These are phyloP conservation scores for Rickenella mellea DNA, from an alignment of 768 basidiomycete species.

Conservation along the genomic window DNA sequence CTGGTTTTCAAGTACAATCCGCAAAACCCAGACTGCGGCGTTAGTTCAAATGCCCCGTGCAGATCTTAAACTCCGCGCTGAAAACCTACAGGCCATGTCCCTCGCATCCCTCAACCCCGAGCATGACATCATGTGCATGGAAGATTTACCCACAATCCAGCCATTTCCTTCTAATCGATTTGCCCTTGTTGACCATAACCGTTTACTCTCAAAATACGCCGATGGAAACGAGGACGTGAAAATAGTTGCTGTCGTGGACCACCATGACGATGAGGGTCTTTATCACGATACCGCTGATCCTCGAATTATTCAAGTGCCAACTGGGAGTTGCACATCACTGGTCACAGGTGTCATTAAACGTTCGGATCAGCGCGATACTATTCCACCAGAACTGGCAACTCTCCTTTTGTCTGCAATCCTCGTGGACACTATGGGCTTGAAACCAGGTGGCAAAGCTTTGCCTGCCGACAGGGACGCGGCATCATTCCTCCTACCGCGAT, in stretches of 20 bases:
- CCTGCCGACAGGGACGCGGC: constrained; percentile 56
- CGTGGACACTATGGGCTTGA: constrained; percentile 81
- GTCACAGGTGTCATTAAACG: constrained; percentile 35
- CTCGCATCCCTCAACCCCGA: constrained; percentile 44
- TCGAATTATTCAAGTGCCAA: constrained; percentile 50
- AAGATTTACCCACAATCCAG: constrained; percentile 46
- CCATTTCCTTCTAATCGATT: constrained; percentile 49
- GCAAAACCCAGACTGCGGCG: constrained; percentile 52
- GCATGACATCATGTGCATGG: constrained; percentile 54
- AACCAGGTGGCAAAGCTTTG: constrained; percentile 68
- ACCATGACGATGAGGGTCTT: constrained; percentile 78
- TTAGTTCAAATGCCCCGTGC: constrained; percentile 58
- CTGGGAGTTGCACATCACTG: constrained; percentile 72
- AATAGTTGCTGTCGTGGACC: constrained; percentile 82
- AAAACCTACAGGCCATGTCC: constrained; percentile 73
- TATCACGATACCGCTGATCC: constrained; percentile 55
- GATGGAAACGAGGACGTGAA: constrained; percentile 27
- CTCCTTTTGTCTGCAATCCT: constrained; percentile 76
- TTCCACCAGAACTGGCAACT: constrained; percentile 57
- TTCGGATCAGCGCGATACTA: constrained; percentile 14
- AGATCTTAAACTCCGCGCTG: constrained; percentile 74
- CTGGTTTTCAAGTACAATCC: constrained; percentile 55
- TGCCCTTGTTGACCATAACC: constrained; percentile 89
- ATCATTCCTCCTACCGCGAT: constrained; percentile 50
- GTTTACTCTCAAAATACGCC: constrained; percentile 38